Conservation (phyloP, 768 basidiomycete genomes). For the Erythrobasidium yunnanense region DNA sequence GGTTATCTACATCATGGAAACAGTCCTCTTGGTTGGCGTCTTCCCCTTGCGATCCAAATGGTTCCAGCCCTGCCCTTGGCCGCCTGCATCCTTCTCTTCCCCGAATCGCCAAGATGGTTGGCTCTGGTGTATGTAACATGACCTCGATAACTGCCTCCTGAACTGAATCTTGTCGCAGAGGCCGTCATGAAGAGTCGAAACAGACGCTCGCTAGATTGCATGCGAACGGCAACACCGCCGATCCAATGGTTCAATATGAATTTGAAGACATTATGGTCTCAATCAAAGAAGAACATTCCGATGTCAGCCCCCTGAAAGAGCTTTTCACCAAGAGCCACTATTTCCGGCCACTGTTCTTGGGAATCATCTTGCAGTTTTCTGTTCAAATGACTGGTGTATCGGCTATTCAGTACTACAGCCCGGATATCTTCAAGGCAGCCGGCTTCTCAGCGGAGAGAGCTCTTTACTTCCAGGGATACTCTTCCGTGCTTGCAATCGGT, state of each 20-base stretch:
- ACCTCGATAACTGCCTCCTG: neutral
- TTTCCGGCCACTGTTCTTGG: neutral
- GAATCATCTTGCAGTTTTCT: neutral
- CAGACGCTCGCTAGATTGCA: neutral
- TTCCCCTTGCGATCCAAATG: neutral
- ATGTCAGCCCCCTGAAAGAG: neutral
- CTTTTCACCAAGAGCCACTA: neutral
- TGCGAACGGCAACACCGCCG: neutral
- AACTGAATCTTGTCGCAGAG: neutral
- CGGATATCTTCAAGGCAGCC: neutral
- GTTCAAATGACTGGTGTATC: neutral
- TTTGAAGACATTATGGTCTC: neutral
- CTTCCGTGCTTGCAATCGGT: neutral
- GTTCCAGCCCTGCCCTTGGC: neutral
- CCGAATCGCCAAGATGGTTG: neutral
- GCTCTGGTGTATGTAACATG: neutral
- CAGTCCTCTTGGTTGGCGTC: neutral
- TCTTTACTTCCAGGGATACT: neutral
- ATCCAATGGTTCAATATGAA: neutral
- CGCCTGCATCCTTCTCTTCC: neutral
- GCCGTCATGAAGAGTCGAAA: neutral
- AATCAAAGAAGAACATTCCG: neutral
- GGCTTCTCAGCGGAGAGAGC: neutral
- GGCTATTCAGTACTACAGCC: neutral
- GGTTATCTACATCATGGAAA: neutral